A percentile compares a stretch with the other conserved stretches of the same genome.
Conservation (phyloP, 129 eudicot genomes). For the Tanacetum coccineum region DNA sequence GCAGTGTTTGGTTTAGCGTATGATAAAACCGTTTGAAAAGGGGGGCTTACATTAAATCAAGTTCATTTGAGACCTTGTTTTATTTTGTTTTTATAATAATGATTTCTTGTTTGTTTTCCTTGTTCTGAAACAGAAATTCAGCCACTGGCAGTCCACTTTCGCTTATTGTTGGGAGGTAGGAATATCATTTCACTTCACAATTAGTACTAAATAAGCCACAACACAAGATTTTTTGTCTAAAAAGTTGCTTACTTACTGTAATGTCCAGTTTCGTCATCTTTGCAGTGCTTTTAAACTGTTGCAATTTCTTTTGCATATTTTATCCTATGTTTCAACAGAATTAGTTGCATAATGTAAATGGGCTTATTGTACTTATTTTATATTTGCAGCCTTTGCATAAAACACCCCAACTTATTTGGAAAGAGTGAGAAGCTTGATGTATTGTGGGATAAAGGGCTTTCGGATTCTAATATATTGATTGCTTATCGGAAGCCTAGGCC, state of each 20-base stretch:
- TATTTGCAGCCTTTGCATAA: constrained; percentile 74
- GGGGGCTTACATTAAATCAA: too few relatives aligned
- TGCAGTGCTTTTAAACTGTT: too few relatives aligned
- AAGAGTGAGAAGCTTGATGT: constrained; percentile 96
- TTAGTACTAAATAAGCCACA: too few relatives aligned
- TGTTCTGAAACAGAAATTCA: constrained; percentile 46
- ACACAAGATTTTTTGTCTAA: too few relatives aligned
- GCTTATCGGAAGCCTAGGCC: constrained; percentile 92
- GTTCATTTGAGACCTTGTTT: neutral
- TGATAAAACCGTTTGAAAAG: neutral
- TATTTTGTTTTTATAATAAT: neutral
- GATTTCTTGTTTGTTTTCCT: neutral
- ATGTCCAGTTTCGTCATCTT: too few relatives aligned
- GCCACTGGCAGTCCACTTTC: constrained; percentile 79
- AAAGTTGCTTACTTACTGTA: too few relatives aligned
- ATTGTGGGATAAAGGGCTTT: constrained; percentile 91
- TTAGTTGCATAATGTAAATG: neutral
- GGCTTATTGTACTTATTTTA: neutral
- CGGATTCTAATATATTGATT: constrained; percentile 75
- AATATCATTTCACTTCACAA: constrained; percentile 1
- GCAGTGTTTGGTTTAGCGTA: too few relatives aligned
- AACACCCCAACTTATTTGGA: constrained; percentile 94
- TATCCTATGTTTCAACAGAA: neutral
- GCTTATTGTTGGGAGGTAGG: constrained; percentile 83
- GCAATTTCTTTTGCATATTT: too few relatives aligned